A percentile compares a stretch with the other conserved stretches of the same genome.
Conservation (phyloP, 371 early-diverging fungal species). For the Mucor sp. region DNA sequence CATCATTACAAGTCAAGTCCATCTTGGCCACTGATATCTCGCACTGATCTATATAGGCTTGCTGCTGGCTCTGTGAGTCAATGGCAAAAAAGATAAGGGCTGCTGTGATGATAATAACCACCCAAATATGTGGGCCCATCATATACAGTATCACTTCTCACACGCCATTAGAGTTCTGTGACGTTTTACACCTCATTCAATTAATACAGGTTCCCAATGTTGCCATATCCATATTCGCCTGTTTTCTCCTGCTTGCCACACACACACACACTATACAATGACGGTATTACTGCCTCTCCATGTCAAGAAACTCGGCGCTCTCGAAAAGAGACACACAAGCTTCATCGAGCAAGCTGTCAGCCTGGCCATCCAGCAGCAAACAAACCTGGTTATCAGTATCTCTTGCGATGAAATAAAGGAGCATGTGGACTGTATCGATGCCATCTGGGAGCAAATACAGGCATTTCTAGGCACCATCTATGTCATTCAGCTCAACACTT, state of each 20-base stretch:
- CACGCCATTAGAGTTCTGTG: background rate
- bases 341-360: constrained; percentile 12
- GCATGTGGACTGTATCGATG: constrained; percentile 12
- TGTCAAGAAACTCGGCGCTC: background rate
- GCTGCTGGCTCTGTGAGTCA: background rate
- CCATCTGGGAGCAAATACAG: constrained; percentile 38
- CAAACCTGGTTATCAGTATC: constrained; percentile 13
- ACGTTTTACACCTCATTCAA: background rate
- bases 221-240: background rate
- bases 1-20: background rate
- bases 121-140: background rate
- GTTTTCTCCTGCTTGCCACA: background rate
- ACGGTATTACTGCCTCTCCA: constrained; percentile 12
- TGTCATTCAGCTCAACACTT: constrained; percentile 29
- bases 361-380: constrained; percentile 5
- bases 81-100: background rate
- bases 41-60: background rate
- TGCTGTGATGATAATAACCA: background rate
- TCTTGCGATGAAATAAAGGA: constrained; percentile 20
- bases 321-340: constrained; percentile 3
- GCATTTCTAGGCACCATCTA: constrained; percentile 35
- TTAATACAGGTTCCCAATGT: background rate
- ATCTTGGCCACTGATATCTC: background rate
- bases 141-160: background rate
- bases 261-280: background rate